Base-by-base conservation (phyloP, 2,329 filamentous ascomycete species). In the Dactylonectria macrodidyma region DNA sequence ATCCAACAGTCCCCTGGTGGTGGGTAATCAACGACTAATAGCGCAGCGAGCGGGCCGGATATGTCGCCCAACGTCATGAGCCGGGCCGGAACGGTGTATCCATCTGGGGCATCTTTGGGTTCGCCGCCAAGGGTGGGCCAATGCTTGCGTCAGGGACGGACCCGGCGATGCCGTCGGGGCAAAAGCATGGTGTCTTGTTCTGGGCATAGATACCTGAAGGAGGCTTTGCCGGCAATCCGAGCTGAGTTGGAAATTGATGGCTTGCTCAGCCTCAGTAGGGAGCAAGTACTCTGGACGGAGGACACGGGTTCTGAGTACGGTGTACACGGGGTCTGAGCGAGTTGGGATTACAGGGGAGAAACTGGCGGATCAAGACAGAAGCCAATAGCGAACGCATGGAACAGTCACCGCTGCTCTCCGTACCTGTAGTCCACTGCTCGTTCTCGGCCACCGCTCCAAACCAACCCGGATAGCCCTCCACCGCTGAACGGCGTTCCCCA, bases 401-500 rank as follows among this genome's bases (percentile, higher is more conserved):
- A 19, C 50, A 44, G 41, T 44, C 41, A 44, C 41, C 41, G 41
- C 51, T 36, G 51, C 33, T 22, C 46, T 16, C 3, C 36, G 14
- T 11, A 41, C 36, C 36, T 41, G 36, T 14, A 54, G 51, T 19
- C 51, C 48, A 52, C 48, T 16, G 14, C 26, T 9, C 8, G 14
- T 26, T 9, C 8, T 26, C 14, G 8, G 5, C 41, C 41, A 46
- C 44, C 44, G 19, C 33, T 19, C 30, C 33, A 36, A 56, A 54
- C 56, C 71, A 62, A 62, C 61, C 68, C 52, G 54, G 36, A 36
- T 51, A 57, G 26, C 59, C 61, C 51, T 67, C 71, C 64, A 59
- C 58, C 36, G 36, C 48, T 41, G 46, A 66, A 66, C 46, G 30
- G 34, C 47, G 24, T 48, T 54, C 47, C 22, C 55, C 30, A 64